Conservation (phyloP, 2,329 filamentous ascomycete genomes). For the Pyrenophora seminiperda region DNA sequence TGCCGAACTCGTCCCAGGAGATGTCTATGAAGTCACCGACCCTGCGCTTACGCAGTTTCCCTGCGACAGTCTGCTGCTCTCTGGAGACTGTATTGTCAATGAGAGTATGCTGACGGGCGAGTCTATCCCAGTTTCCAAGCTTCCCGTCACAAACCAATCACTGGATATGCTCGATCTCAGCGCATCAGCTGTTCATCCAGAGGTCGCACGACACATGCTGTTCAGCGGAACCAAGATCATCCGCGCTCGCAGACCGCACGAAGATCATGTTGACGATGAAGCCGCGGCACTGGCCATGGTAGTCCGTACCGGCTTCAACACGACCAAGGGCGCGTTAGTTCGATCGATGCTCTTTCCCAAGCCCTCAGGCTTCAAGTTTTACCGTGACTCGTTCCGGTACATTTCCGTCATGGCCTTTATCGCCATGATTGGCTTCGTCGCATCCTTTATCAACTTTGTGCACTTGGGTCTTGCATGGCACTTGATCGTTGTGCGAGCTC, state of each 20-base stretch:
- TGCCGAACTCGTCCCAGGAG: slow-evolving; percentile 87
- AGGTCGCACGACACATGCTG: slow-evolving; percentile 85
- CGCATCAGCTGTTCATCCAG: slow-evolving; percentile 80
- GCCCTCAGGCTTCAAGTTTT: slow-evolving; percentile 97
- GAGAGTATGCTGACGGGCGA: slow-evolving; percentile 99
- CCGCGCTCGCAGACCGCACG: slow-evolving; percentile 83
- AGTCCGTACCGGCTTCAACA: slow-evolving; percentile 93
- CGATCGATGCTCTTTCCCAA: slow-evolving; percentile 99
- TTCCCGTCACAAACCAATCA: slow-evolving; percentile 79
- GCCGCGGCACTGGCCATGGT: slow-evolving; percentile 91
- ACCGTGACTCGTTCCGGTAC: slow-evolving; percentile 95
- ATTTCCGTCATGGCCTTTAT: slow-evolving; percentile 94
- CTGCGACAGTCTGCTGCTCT: slow-evolving; percentile 87
- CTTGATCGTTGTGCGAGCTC: slow-evolving; percentile 85
- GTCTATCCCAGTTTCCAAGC: slow-evolving; percentile 94
- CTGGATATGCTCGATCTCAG: slow-evolving; percentile 76
- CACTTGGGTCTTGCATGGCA: slow-evolving; percentile 83
- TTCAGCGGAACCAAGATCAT: slow-evolving; percentile 97
- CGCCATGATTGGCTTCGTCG: slow-evolving; percentile 83
- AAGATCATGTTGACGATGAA: slow-evolving; percentile 82
- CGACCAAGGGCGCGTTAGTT: slow-evolving; percentile 93
- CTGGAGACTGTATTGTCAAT: slow-evolving; percentile 97
- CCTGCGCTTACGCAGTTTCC: slow-evolving; percentile 86
- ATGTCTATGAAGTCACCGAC: slow-evolving; percentile 96
- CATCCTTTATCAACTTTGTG: slow-evolving; percentile 92